Base-by-base conservation (phyloP, 2,329 filamentous ascomycete genomes). In the Arthrobotrys iridis region DNA sequence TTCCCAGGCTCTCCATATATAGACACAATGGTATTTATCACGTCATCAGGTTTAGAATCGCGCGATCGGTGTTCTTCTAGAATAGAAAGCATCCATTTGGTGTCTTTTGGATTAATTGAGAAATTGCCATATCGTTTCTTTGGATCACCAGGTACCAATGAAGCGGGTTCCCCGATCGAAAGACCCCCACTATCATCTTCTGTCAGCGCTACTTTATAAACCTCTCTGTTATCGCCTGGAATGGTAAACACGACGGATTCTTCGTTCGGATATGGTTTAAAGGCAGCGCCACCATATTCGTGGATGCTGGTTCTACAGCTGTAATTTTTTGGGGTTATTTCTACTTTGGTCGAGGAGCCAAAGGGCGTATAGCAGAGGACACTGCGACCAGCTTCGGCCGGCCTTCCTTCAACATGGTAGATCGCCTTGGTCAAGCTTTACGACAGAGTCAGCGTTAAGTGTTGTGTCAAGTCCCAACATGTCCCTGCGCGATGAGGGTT, bases 231-330 rank as follows among this genome's bases (percentile, higher is more conserved):
- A 3, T 35, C 46, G 2, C 46, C 45, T 8, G 70, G 45, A 1
- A 58, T n/a, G 1, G 70, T 74, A 40, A 60, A 74, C 28, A 74
- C 45, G 15, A 74, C 13, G 0, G 70, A 55, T 11, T 74, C 70
- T 37, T 74, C 45, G 10, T 67, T 35, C 2, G 62, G 70, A 41
- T 74, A 74, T 15, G 62, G 70, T 43, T 74, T 82, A 55, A 84
- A 84, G 0, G 85, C 80, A 2, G 83, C 83, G 8, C 85, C 86
- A 1, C 86, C 86, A 59, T 87, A 87, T 74, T 86, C 86, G 73
- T 88, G 86, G 82, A 84, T 18, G 82, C 81, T 13, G 77, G 77
- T 45, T 79, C 79, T 3, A 76, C 80, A 78, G 20, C 78, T 79
- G 77, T 65, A 45, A 64, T 77, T 3, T 3, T 43, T 77, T 11